Base-by-base conservation (phyloP, 2,329 filamentous ascomycete species). In the Trichoderma citrinoviride region DNA sequence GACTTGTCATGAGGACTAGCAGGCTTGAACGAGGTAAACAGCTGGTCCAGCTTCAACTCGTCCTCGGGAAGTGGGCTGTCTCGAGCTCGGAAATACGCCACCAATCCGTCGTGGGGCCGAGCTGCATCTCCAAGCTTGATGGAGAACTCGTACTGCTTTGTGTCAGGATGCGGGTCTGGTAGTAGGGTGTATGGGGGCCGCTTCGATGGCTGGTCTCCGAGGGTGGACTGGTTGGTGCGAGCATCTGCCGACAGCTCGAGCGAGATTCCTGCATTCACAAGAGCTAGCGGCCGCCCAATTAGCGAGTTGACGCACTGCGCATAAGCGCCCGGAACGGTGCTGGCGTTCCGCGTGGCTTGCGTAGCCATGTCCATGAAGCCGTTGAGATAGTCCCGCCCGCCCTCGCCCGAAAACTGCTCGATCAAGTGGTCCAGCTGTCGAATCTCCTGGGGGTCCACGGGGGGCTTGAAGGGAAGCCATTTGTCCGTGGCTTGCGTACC, bases 281-380 rank as follows among this genome's bases (percentile, higher is more conserved):
- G 72, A 0, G 80, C 80, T 0, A 82, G 70, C 0, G 80, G 80
- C 49, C 74, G 75, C 0, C 80, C 80, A 2, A 80, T 69, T 6
- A 80, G 66, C 0, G 76, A 69, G 65, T 70, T 74, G 5, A 74
- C 41, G 63, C 75, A 80, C 55, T 74, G 68, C 0, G 75, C 71
- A 61, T 81, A 82, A 0, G 73, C 69, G 7, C 49, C 66, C 0
- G 80, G 79, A 0, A 79, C 66, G 0, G 70, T 63, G 0, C 72
- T 61, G 1, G 72, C 53, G 0, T 67, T 73, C 2, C 70, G 64
- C 6, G 72, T 66, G 0, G 77, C 71, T 2, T 44, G 63, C 0
- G 71, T 73, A n/a, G 80, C 72, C 76, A 79, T 80, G 56, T 69
- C 23, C 61, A 73, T 47, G 44, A 47, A 47, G 47, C 27, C 8